A percentile compares a stretch with the other conserved stretches of the same genome.
Evolutionary conservation across 2,329 filamentous ascomycete species (phyloP).

Genomic region (Apiospora phragmitis): DNA sequence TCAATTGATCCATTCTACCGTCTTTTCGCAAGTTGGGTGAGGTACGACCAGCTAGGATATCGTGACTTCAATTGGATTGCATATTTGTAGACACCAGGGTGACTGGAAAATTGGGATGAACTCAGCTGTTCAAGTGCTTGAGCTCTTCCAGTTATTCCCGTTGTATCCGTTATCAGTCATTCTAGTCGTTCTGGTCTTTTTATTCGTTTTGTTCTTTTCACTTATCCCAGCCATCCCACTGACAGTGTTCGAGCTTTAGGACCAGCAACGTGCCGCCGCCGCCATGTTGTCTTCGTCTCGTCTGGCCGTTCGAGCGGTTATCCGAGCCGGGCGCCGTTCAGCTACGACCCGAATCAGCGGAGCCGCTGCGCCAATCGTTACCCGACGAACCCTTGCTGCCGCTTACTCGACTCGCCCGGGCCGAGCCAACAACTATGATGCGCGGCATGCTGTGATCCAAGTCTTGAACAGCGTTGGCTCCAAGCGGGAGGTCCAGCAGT

Average conservation of each 20-base stretch:
- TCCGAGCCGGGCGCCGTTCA: conserved; percentile 32
- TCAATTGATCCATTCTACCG: not conserved
- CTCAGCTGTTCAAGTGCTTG: not conserved
- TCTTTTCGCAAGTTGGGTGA: not conserved
- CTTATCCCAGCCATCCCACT: not conserved
- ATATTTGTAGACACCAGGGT: not conserved
- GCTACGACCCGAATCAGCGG: conserved; percentile 21
- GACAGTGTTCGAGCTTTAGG: not conserved
- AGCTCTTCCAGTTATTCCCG: not conserved
- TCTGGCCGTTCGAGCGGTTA: conserved; percentile 28
- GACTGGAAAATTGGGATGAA: not conserved
- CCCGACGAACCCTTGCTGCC: not conserved
- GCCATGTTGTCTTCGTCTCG: conserved; percentile 18
- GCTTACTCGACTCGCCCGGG: conserved; percentile 8
- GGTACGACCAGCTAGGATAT: not conserved
- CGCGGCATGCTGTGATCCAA: conserved; percentile 81
- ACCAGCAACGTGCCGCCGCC: not conserved
- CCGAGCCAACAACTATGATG: conserved; percentile 51
- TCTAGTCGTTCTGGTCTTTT: not conserved
- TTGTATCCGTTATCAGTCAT: not conserved
- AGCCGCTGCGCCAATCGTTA: not conserved
- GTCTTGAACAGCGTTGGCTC: conserved; percentile 94
- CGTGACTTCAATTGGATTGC: not conserved
- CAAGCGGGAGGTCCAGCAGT: conserved; percentile 95
- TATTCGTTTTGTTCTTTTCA: not conserved